These are phyloP conservation scores for Graphiopsis chlorocephala DNA, from an alignment of 2,329 filamentous ascomycete genomes.

Conservation along the genomic window DNA sequence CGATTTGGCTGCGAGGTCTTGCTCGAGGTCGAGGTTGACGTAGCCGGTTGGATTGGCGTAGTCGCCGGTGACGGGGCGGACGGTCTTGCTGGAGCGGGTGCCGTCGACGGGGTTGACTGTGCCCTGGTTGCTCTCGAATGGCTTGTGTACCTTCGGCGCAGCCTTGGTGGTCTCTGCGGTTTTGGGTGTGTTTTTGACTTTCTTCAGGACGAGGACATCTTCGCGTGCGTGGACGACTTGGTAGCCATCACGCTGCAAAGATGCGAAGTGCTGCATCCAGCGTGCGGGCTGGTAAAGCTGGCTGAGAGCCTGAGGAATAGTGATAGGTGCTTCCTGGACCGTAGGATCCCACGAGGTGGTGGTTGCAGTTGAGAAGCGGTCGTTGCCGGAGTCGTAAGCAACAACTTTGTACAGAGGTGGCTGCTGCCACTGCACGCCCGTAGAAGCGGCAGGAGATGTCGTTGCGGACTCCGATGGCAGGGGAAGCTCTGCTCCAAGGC, in stretches of 20 bases:
- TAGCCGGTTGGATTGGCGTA: conserved; percentile 66
- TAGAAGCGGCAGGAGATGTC: neutral
- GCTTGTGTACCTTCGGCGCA: neutral
- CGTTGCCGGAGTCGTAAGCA: conserved; percentile 60
- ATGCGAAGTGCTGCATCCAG: conserved; percentile 63
- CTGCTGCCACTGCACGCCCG: conserved; percentile 28
- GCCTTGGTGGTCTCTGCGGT: neutral
- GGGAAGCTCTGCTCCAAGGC: conserved; percentile 1
- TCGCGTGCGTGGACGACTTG: conserved; percentile 63
- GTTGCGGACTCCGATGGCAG: neutral
- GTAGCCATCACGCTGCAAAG: conserved; percentile 60
- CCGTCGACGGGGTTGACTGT: conserved; percentile 57
- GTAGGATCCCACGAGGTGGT: conserved; percentile 54
- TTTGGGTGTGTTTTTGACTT: conserved; percentile 42
- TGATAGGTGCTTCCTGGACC: conserved; percentile 46
- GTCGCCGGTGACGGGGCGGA: conserved; percentile 48
- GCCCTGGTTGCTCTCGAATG: neutral
- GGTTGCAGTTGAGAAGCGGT: conserved; percentile 58
- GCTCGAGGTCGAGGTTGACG: conserved; percentile 56
- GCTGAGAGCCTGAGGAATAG: conserved; percentile 60
- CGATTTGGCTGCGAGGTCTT: conserved; percentile 22
- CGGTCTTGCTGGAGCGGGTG: conserved; percentile 35
- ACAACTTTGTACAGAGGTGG: conserved; percentile 61
- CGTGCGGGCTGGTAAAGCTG: conserved; percentile 61
- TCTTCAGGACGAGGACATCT: conserved; percentile 65